Conservation (phyloP, 495 filamentous ascomycete species). For the Podospora pseudopauciseta region DNA sequence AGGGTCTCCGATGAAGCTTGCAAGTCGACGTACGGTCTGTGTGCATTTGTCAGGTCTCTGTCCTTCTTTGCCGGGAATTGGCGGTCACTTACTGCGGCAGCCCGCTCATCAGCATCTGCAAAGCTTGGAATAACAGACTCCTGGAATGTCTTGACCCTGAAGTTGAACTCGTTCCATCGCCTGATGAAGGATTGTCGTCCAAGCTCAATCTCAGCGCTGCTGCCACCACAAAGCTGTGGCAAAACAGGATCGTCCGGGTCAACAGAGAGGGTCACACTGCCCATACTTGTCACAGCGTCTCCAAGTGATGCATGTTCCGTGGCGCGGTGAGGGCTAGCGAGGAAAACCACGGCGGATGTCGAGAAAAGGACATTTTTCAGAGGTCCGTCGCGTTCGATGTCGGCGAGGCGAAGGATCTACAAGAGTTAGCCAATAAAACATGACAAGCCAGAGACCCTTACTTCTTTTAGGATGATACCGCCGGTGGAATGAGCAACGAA, state of each 20-base stretch:
- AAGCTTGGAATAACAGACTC: constrained; percentile 27
- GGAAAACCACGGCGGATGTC: constrained; percentile 32
- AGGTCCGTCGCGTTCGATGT: constrained; percentile 27
- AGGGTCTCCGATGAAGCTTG: constrained; percentile 34
- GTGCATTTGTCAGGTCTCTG: constrained; percentile 1
- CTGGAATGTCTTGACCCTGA: constrained; percentile 39
- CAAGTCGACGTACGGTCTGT: constrained; percentile 26
- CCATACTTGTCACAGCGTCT: constrained; percentile 37
- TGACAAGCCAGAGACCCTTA: constrained; percentile 4
- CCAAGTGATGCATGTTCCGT: constrained; percentile 27
- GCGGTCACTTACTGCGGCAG: constrained; percentile 22
- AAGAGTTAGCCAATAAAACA: constrained; percentile 10
- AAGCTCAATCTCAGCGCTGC: constrained; percentile 23
- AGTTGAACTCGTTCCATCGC: constrained; percentile 36
- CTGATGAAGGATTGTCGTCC: constrained; percentile 30
- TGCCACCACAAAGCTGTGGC: constrained; percentile 31
- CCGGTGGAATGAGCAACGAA: constrained; percentile 38
- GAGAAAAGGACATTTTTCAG: constrained; percentile 31
- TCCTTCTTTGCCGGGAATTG: not conserved
- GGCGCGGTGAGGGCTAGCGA: constrained; percentile 35
- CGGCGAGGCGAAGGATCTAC: constrained; percentile 33
- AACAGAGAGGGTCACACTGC: constrained; percentile 23
- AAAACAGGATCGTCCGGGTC: constrained; percentile 28
- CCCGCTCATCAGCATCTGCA: constrained; percentile 19
- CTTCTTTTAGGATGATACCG: constrained; percentile 40